phyloP scores from a whole-genome alignment of 169 alveolate genomes.

The Cryptosporidium sp. region DNA sequence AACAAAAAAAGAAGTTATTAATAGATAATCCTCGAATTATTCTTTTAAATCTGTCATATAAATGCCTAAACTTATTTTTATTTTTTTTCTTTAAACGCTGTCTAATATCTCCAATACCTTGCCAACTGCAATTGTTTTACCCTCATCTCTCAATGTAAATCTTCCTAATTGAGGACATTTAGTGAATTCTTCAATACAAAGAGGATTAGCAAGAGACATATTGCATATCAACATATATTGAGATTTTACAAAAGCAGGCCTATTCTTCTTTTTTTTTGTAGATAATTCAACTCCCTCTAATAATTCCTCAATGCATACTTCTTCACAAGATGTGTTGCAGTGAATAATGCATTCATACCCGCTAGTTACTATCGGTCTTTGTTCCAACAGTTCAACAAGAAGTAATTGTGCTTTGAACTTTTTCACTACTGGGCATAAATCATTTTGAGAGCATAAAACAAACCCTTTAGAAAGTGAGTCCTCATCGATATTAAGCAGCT shows the following conservation, averaged over 20 bases:
- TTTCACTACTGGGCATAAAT: conserved; percentile 91
- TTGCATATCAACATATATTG: conserved; percentile 83
- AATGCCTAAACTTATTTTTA: not conserved
- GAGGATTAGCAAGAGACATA: conserved; percentile 82
- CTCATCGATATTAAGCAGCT: conserved; percentile 91
- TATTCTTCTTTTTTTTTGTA: conserved; percentile 84
- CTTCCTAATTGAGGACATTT: conserved; percentile 93
- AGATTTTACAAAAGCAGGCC: conserved; percentile 86
- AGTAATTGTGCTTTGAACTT: conserved; percentile 91
- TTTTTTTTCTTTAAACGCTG: conserved; percentile 9
- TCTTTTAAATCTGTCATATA: not conserved
- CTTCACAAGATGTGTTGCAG: conserved; percentile 89
- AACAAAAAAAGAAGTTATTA: conserved; percentile 26
- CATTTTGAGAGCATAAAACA: conserved; percentile 91
- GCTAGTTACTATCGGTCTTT: conserved; percentile 92
- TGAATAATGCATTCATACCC: conserved; percentile 94
- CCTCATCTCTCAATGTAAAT: conserved; percentile 96
- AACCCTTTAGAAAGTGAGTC: conserved; percentile 95
- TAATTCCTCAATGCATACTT: conserved; percentile 84
- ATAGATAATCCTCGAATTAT: not conserved
- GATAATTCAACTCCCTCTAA: conserved; percentile 82
- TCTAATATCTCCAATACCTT: conserved; percentile 83
- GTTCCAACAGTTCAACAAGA: conserved; percentile 92
- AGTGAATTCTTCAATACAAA: conserved; percentile 92
- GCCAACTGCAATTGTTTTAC: conserved; percentile 92